phyloP scores from a whole-genome alignment of 2,329 filamentous ascomycete species.

The Pseudocercospora macadamiae region DNA sequence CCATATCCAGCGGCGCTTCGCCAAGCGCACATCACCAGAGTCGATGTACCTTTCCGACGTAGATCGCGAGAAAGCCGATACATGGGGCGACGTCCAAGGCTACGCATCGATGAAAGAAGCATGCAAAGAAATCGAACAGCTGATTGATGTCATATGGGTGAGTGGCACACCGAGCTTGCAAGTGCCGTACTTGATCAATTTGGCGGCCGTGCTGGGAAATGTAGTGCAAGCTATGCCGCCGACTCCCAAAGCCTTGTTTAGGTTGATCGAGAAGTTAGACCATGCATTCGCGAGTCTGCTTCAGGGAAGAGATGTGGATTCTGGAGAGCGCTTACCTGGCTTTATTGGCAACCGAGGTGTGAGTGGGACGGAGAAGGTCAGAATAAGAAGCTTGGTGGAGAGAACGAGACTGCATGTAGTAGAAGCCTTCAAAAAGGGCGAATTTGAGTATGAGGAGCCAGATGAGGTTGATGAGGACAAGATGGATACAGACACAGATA shows the following conservation, averaged over 20 bases:
- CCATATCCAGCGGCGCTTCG: constrained; percentile 56
- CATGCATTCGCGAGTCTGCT: constrained; percentile 79
- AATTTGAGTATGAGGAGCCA: constrained; percentile 47
- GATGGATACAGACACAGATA: constrained; percentile 49
- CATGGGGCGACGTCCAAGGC: constrained; percentile 47
- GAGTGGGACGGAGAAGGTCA: constrained; percentile 85
- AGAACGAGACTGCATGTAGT: constrained; percentile 72
- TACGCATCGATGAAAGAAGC: constrained; percentile 70
- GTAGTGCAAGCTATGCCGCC: constrained; percentile 75
- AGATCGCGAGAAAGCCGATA: constrained; percentile 40
- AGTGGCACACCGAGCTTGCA: constrained; percentile 84
- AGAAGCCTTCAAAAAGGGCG: constrained; percentile 64
- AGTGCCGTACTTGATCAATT: constrained; percentile 77
- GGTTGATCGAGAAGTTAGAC: constrained; percentile 76
- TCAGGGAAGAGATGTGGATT: constrained; percentile 66
- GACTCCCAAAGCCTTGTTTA: constrained; percentile 68
- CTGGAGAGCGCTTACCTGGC: constrained; percentile 68
- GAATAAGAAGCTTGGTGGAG: constrained; percentile 80
- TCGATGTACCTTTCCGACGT: constrained; percentile 21
- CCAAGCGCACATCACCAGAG: constrained; percentile 48
- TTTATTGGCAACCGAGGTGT: constrained; percentile 66
- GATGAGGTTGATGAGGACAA: constrained; percentile 41
- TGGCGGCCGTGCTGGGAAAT: constrained; percentile 72
- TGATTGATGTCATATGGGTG: constrained; percentile 83
- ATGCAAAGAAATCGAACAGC: constrained; percentile 70